Evolutionary conservation across 148 eudicot species (phyloP), one percentile per base, ranked within the genome.

Genomic region (Chenopodium quinoa): DNA sequence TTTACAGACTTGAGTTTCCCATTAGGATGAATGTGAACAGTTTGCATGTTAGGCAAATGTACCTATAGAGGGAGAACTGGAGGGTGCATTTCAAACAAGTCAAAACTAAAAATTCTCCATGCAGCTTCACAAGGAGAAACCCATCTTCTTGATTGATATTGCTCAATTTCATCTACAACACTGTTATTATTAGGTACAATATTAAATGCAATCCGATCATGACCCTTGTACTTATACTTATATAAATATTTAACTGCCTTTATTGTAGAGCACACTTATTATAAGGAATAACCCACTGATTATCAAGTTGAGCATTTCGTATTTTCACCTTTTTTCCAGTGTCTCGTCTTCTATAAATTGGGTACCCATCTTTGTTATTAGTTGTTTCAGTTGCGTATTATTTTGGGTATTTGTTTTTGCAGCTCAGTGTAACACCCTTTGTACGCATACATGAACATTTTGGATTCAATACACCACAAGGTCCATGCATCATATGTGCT

Each of bases 241-340:
- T 69, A 69, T 1, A 84, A 7, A 8, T 87, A 84, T 4, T 87
- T 84, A 0, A 87, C 67, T 0, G 72, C 75, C 16, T 75, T 64
- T 0, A 84, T 46, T 0, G 70, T 46, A 0, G 82, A 78, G 19
- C 77, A 87, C 25, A 23, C 25, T 23, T 23, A 65, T 78, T 82
- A 31, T 80, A 83, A 1, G 88, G 88, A 27, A 69, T 29, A 34
- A 69, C 73, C 40, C 60, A 54, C 60, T 16, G 12, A 11, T 54
- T 54, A 3, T 54, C 60, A 1, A 54, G 13, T 0, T 54, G 0
- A 3, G 4, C 37, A 34, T 34, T 34, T 3, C 37, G 6, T 34
- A 3, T 34, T 5, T 34, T 34, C 4, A 16, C 14, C 1, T 54
- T 0, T 12, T 54, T 20, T 2, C 60, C 2, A 2, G 60, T 54